Percentiles rank a stretch among this genome's conserved stretches.
Evolutionary conservation across 2,329 filamentous ascomycete genomes (phyloP).

Genomic region (Xylariomycetidae sp.): DNA sequence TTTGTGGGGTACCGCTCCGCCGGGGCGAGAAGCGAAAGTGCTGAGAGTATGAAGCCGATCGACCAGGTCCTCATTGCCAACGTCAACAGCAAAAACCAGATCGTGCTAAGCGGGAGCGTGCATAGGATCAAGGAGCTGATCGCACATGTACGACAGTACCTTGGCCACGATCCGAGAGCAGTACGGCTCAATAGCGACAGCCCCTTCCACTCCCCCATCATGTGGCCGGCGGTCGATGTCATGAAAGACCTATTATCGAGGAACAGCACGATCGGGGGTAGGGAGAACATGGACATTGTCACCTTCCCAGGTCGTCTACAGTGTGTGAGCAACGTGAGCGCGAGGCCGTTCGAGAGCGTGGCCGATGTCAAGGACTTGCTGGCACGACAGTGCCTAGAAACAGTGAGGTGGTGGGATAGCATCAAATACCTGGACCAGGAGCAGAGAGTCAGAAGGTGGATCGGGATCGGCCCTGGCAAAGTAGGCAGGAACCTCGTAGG

Average conservation of each 20-base stretch:
- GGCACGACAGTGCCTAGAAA: slow-evolving; percentile 81
- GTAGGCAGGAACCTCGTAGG: slow-evolving; percentile 90
- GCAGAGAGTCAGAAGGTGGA: slow-evolving; percentile 74
- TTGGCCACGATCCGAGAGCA: slow-evolving; percentile 84
- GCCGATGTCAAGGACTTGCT: slow-evolving; percentile 75
- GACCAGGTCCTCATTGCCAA: slow-evolving; percentile 89
- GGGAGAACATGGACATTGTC: slow-evolving; percentile 59
- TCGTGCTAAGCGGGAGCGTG: slow-evolving; percentile 85
- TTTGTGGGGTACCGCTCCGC: slow-evolving; percentile 68
- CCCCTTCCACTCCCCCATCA: slow-evolving; percentile 88
- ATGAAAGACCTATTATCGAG: slow-evolving; percentile 65
- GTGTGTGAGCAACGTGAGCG: slow-evolving; percentile 83
- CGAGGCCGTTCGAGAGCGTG: slow-evolving; percentile 68
- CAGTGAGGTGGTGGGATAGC: slow-evolving; percentile 90
- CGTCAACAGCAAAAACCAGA: slow-evolving; percentile 93
- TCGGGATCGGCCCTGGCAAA: slow-evolving; percentile 90
- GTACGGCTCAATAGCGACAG: slow-evolving; percentile 82
- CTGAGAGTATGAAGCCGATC: slow-evolving; percentile 66
- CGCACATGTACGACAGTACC: slow-evolving; percentile 81
- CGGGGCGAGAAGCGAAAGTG: slow-evolving; percentile 64
- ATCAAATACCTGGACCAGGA: slow-evolving; percentile 86
- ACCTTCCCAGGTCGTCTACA: slow-evolving; percentile 71
- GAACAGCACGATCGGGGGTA: slow-evolving; percentile 49
- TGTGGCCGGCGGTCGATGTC: slow-evolving; percentile 75
- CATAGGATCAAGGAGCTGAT: slow-evolving; percentile 76